Percentiles rank a stretch among this genome's conserved stretches.
phyloP scores from a whole-genome alignment of 2,329 filamentous ascomycete species.

The Dactylella cylindrospora region DNA sequence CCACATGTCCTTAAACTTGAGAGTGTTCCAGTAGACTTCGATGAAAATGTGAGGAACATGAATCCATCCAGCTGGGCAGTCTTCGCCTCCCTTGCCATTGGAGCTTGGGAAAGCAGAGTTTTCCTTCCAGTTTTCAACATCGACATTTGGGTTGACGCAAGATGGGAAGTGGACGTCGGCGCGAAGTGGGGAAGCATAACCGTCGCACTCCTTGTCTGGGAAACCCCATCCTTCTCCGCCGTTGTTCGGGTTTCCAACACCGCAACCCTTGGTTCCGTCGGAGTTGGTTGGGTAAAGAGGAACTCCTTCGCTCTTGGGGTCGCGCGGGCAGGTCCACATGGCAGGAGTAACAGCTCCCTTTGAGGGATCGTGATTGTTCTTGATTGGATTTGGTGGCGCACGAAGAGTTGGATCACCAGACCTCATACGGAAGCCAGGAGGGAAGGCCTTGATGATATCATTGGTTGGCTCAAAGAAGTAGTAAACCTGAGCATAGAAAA shows the following conservation, averaged over 20 bases:
- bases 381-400: constrained; percentile 60
- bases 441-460: constrained; percentile 70
- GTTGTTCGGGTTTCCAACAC: constrained; percentile 60
- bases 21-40: constrained; percentile 81
- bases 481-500: constrained; percentile 38
- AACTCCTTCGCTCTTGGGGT: constrained; percentile 59
- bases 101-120: constrained; percentile 77
- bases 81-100: constrained; percentile 67
- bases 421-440: constrained; percentile 76
- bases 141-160: constrained; percentile 71
- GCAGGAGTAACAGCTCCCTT: constrained; percentile 57
- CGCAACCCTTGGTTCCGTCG: constrained; percentile 63
- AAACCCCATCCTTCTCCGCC: constrained; percentile 43
- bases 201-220: constrained; percentile 62
- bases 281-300: constrained; percentile 83
- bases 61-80: constrained; percentile 70
- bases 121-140: constrained; percentile 59
- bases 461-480: constrained; percentile 43
- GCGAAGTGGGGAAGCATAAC: constrained; percentile 69
- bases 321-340: constrained; percentile 38
- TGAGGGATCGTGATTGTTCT: constrained; percentile 27
- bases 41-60: constrained; percentile 76
- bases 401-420: constrained; percentile 70
- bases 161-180: constrained; percentile 85
- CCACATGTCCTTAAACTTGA: constrained; percentile 58